These are phyloP conservation scores for Mollisiaceae sp. DNA, from an alignment of 2,329 filamentous ascomycete genomes.

Conservation along the genomic window DNA sequence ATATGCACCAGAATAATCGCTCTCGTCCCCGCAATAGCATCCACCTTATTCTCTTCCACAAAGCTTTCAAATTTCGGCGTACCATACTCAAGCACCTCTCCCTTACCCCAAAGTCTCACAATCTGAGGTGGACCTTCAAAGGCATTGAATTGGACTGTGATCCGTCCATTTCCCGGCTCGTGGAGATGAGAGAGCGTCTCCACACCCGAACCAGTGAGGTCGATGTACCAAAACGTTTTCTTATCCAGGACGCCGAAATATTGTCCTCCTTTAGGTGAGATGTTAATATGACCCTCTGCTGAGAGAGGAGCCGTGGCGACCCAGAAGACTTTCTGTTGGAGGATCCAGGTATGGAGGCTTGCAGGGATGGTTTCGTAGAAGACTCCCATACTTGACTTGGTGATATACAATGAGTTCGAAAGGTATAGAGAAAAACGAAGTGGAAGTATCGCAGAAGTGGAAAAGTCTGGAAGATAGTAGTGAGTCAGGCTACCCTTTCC, in stretches of 20 bases:
- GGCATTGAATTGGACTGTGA: conserved; percentile 32
- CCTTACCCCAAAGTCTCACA: conserved; percentile 31
- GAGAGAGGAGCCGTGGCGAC: conserved; percentile 31
- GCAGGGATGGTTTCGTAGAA: conserved; percentile 34
- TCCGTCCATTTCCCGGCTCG: conserved; percentile 31
- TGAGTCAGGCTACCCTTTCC: not conserved
- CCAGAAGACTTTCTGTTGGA: conserved; percentile 33
- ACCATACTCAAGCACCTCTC: conserved; percentile 33
- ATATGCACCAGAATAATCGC: conserved; percentile 31
- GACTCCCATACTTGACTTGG: conserved; percentile 26
- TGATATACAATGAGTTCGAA: not conserved
- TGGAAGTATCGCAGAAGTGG: not conserved
- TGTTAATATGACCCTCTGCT: conserved; percentile 30
- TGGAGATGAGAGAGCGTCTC: conserved; percentile 33
- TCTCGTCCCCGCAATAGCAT: conserved; percentile 29
- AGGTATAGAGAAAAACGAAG: not conserved
- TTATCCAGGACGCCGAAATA: conserved; percentile 31
- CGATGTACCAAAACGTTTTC: conserved; percentile 32
- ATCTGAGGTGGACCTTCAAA: conserved; percentile 33
- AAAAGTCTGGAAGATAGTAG: no score
- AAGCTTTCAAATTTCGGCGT: conserved; percentile 23
- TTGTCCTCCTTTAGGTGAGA: conserved; percentile 33
- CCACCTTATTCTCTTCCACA: conserved; percentile 25
- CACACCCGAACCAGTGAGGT: conserved; percentile 31
- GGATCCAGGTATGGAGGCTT: conserved; percentile 28